Conservation (phyloP, 2,329 filamentous ascomycete species). For the Phialophora expanda region DNA sequence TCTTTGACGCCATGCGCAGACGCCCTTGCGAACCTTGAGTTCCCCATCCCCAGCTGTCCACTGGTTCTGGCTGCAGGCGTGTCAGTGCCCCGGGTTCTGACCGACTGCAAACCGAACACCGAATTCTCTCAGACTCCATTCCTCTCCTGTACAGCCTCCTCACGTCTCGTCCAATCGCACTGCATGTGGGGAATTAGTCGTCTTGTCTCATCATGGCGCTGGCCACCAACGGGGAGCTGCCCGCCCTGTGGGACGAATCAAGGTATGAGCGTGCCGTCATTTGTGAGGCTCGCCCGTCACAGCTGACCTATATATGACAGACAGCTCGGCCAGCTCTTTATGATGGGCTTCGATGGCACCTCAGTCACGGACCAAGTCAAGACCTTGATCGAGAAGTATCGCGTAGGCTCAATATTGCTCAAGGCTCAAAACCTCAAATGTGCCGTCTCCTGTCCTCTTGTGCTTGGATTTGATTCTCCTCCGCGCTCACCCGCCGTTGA, state of each 20-base stretch:
- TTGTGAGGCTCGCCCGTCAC: conserved; percentile 12
- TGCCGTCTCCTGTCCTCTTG: conserved; percentile 43
- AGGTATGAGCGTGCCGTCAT: conserved; percentile 36
- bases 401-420: conserved; percentile 81
- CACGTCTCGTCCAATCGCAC: conserved; percentile 31
- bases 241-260: conserved; percentile 43
- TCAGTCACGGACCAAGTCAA: conserved; percentile 67
- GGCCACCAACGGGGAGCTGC: conserved; percentile 38
- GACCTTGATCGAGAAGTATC: conserved; percentile 67
- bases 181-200: conserved; percentile 30
- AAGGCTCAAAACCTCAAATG: conserved; percentile 71
- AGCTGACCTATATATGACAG: conserved; percentile 72
- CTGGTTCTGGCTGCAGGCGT: conserved; percentile 17
- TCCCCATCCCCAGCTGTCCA: conserved; percentile 16
- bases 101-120: conserved; percentile 15
- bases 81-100: conserved; percentile 19
- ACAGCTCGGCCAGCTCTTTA: conserved; percentile 64
- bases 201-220: conserved; percentile 33
- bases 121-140: conserved; percentile 28
- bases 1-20: conserved; percentile 29
- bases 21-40: conserved; percentile 19
- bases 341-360: conserved; percentile 72
- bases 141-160: conserved; percentile 26
- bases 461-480: conserved; percentile 26
- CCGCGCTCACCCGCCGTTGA: conserved; percentile 38